These are phyloP conservation scores for Astrephomene gubernaculifera DNA, from an alignment of 139 green algal species.

Conservation along the genomic window DNA sequence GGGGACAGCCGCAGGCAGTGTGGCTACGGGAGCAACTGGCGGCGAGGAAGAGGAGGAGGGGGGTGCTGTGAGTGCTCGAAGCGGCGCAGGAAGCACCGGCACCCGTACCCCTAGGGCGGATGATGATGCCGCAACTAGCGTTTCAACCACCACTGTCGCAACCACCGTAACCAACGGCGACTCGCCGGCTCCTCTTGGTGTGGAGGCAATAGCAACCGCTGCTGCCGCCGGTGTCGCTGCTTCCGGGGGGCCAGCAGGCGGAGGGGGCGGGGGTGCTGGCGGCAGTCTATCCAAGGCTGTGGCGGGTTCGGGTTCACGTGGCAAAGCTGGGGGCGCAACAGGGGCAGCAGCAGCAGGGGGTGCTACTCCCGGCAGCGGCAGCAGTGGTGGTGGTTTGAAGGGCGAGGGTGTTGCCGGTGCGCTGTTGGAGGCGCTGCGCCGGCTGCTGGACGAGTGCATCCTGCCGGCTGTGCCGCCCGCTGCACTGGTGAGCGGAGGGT, in stretches of 20 bases:
- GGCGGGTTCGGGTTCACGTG: neutral
- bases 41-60: neutral
- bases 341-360: neutral
- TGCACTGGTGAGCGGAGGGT: conserved; percentile 28
- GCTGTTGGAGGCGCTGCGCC: neutral
- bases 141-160: neutral
- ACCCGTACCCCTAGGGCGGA: neutral
- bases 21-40: neutral
- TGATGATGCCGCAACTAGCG: neutral
- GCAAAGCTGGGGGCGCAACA: neutral
- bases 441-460: conserved; percentile 57
- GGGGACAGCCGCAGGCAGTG: no score
- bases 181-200: neutral
- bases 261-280: neutral
- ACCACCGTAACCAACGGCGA: neutral
- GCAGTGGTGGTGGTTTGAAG: no score
- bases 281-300: neutral
- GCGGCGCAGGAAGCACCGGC: neutral
- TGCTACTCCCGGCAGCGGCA: neutral
- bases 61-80: neutral
- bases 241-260: no score
- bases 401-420: no score
- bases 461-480: conserved; percentile 41
- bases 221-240: no score
- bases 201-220: neutral